Conservation (phyloP, 2,329 filamentous ascomycete species). For the Ceratocystis alfenasii region DNA sequence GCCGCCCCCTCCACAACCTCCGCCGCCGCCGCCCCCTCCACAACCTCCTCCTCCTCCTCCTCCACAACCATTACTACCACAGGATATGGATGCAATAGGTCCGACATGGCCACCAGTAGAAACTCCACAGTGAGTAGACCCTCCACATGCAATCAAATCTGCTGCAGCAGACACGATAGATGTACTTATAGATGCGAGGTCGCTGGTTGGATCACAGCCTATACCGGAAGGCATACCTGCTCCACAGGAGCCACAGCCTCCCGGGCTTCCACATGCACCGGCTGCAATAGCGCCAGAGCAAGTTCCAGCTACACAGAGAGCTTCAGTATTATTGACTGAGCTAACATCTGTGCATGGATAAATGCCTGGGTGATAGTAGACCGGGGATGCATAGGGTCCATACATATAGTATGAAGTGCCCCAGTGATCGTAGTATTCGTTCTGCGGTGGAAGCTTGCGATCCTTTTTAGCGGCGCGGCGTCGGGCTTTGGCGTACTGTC, state of each 20-base stretch:
- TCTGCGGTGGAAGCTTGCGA: constrained; percentile 35
- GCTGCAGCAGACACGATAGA: no score
- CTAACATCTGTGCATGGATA: constrained; percentile 38
- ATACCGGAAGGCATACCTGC: constrained; percentile 23
- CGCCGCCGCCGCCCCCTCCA: no score
- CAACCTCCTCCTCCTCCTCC: constrained; percentile 1
- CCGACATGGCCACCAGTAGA: no score
- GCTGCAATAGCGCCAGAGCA: constrained; percentile 37
- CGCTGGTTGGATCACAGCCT: constrained; percentile 16
- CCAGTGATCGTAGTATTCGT: constrained; percentile 44
- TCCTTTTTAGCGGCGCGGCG: constrained; percentile 41
- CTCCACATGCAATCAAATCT: no score
- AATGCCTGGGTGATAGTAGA: constrained; percentile 34
- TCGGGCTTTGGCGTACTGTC: constrained; percentile 44
- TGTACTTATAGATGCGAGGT: neutral
- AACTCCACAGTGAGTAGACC: no score
- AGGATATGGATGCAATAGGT: no score
- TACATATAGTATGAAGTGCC: constrained; percentile 41
- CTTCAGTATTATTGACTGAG: constrained; percentile 24
- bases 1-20: constrained; percentile 14
- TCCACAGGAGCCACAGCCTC: constrained; percentile 28
- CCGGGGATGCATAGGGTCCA: constrained; percentile 35
- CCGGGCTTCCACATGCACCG: constrained; percentile 35
- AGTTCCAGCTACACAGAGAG: constrained; percentile 34
- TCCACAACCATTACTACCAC: constrained; percentile 18